Percentiles rank a stretch among this genome's conserved stretches.
phyloP scores from a whole-genome alignment of 129 eudicot genomes.

The Arctium minus region DNA sequence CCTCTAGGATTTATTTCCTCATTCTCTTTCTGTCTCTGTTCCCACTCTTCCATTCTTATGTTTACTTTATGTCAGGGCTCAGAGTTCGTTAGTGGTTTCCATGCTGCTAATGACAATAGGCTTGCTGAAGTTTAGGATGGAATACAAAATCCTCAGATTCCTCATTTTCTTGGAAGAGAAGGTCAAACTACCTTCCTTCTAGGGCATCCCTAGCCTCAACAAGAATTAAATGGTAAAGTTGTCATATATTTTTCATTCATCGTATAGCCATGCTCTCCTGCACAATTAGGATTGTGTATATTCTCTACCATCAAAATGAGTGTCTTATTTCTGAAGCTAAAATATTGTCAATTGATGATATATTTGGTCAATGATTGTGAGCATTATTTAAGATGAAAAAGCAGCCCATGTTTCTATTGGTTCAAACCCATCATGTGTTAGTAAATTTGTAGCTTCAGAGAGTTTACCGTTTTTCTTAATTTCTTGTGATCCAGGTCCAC shows the following conservation, averaged over 20 bases:
- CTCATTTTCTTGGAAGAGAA: slow-evolving; percentile 43
- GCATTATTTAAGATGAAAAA: not conserved
- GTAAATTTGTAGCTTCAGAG: not conserved
- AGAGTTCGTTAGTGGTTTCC: slow-evolving; percentile 69
- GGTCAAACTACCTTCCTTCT: slow-evolving; percentile 35
- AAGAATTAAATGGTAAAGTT: slow-evolving; percentile 60
- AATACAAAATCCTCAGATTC: slow-evolving; percentile 69
- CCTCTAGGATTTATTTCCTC: not conserved
- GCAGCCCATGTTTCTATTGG: not conserved
- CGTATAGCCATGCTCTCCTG: too few relatives aligned
- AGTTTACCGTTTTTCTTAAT: slow-evolving; percentile 1
- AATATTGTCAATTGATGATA: not conserved
- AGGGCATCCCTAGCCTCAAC: slow-evolving; percentile 45
- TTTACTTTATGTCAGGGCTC: slow-evolving; percentile 51
- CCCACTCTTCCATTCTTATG: not conserved
- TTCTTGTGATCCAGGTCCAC: slow-evolving; percentile 62
- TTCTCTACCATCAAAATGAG: not conserved
- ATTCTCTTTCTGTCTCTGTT: not conserved
- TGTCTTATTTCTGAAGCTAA: not conserved
- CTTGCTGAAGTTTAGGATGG: slow-evolving; percentile 87
- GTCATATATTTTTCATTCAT: not conserved
- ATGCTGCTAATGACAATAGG: slow-evolving; percentile 62
- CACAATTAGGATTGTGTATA: not conserved
- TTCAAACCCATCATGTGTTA: not conserved
- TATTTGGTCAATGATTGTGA: not conserved